Percentiles rank a stretch among this genome's conserved stretches.
These are phyloP conservation scores for Lepidium sativum DNA, from an alignment of 345 rosid species.

Conservation along the genomic window DNA sequence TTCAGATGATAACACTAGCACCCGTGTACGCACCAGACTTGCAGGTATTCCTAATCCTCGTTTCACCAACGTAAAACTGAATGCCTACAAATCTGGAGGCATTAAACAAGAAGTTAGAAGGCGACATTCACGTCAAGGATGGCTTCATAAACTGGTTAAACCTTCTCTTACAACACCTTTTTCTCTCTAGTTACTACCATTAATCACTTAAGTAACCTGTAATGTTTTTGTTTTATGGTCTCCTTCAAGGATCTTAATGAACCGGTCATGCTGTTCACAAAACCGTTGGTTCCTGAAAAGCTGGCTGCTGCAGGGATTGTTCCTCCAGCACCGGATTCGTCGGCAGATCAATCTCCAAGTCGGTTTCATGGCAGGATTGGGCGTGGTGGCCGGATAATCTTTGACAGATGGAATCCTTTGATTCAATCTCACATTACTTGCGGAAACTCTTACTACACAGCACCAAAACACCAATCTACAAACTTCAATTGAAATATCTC, in stretches of 20 bases:
- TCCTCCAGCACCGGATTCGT: slow-evolving; percentile 51
- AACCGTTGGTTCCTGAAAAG: slow-evolving; percentile 84
- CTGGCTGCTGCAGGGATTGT: slow-evolving; percentile 75
- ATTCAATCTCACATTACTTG: slow-evolving; percentile 59
- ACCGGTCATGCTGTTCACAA: slow-evolving; percentile 82
- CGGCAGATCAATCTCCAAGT: slow-evolving; percentile 30
- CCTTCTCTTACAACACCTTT: background rate
- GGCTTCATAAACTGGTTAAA: slow-evolving; percentile 83
- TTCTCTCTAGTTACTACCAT: background rate
- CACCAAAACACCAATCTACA: slow-evolving; percentile 54
- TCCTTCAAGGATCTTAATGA: slow-evolving; percentile 68
- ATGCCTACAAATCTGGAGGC: slow-evolving; percentile 39
- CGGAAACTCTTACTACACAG: slow-evolving; percentile 52
- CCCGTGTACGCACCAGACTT: slow-evolving; percentile 44
- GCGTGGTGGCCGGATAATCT: slow-evolving; percentile 87
- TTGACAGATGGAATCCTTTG: slow-evolving; percentile 94
- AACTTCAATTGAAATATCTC: slow-evolving; percentile 31
- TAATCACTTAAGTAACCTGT: background rate
- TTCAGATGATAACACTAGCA: slow-evolving; percentile 70
- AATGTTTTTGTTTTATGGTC: background rate
- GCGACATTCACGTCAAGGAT: slow-evolving; percentile 46
- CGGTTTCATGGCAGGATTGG: slow-evolving; percentile 89
- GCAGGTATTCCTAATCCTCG: slow-evolving; percentile 38
- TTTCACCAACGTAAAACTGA: slow-evolving; percentile 36
- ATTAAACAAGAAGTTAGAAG: slow-evolving; percentile 70